Evolutionary conservation across 2,329 filamentous ascomycete genomes (phyloP), one percentile per base, ranked within the genome.

Genomic region (Cercospora sesami): DNA sequence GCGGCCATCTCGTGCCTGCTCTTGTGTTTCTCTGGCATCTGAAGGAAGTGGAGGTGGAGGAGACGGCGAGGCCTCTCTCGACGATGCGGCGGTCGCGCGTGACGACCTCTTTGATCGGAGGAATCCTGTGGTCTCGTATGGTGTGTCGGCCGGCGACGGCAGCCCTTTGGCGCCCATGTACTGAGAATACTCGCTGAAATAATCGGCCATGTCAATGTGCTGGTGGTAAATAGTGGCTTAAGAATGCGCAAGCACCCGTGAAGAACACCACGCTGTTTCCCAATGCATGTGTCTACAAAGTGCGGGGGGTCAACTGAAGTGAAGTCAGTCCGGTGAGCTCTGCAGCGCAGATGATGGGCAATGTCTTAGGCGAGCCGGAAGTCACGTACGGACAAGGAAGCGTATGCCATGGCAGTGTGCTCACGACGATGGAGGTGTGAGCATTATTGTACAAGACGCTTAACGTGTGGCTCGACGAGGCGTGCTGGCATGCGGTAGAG

Each of bases 141-240:
- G 90, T 28, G 90, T 91, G 71, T 90, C 89, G 39, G 86, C 85
- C 10, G 91, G 89, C 39, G 90, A 90, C 31, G 92, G 90, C 67
- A 93, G 82, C 58, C 86, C 83, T 73, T 87, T 83, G 71, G 83
- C 83, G 72, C 86, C 84, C 69, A 75, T 75, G 75, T 81, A 75
- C 71, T 73, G 75, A 69, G 81, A 79, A 64, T 81, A 80, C 59
- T 84, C 81, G 63, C 79, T 81, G 71, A 83, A 84, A 74, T 84
- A 84, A 66, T 83, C 82, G 60, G 72, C 71, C 76, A 77, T 78
- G 18, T 28, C 30, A 26, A 36, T 21, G 51, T 63, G 61, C 42
- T 63, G 18, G 18, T 23, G 18, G 12, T 28, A 21, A 42, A 30
- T 36, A 26, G 33, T 58, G 31, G 42, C 12, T 23, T 16, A 36